Percentiles rank a stretch among this genome's conserved stretches.
Evolutionary conservation across 2,329 filamentous ascomycete genomes (phyloP).

Genomic region (Pyrenochaeta sp.): DNA sequence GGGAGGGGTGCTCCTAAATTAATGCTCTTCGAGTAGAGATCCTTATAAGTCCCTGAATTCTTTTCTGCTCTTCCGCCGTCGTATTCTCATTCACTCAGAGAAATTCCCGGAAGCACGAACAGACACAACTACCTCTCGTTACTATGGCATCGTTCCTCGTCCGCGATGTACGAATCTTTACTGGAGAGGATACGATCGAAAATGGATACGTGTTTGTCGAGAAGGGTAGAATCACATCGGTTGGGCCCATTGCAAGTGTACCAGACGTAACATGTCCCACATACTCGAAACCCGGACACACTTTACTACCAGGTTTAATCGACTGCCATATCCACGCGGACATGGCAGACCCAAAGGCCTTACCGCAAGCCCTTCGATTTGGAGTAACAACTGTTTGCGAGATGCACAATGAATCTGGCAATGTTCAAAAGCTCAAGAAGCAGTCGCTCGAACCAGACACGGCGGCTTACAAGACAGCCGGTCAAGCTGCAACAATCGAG

Average conservation of each 20-base stretch:
- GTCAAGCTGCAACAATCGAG: conserved; percentile 59
- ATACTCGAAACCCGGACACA: conserved; percentile 56
- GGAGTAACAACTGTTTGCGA: conserved; percentile 62
- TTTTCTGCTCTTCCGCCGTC: no score
- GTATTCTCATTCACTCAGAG: no score
- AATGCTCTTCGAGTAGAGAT: no score
- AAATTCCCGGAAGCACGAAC: no score
- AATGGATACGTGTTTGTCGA: conserved; percentile 52
- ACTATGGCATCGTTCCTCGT: conserved; percentile 50
- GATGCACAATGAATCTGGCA: conserved; percentile 52
- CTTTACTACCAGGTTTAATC: conserved; percentile 59
- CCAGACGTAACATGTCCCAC: conserved; percentile 25
- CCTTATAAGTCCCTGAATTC: no score
- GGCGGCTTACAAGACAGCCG: conserved; percentile 59
- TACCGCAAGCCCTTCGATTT: conserved; percentile 57
- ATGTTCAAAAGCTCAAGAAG: conserved; percentile 38
- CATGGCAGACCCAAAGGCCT: conserved; percentile 47
- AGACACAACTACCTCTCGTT: no score
- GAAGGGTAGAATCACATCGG: conserved; percentile 50
- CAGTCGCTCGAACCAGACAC: conserved; percentile 42
- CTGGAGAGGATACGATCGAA: conserved; percentile 52
- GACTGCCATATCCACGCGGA: conserved; percentile 60
- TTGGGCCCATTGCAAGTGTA: conserved; percentile 30
- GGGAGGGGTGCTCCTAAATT: no score
- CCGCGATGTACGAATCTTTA: conserved; percentile 56